Base-by-base conservation (phyloP, 495 filamentous ascomycete species). In the Daldinia decipiens region DNA sequence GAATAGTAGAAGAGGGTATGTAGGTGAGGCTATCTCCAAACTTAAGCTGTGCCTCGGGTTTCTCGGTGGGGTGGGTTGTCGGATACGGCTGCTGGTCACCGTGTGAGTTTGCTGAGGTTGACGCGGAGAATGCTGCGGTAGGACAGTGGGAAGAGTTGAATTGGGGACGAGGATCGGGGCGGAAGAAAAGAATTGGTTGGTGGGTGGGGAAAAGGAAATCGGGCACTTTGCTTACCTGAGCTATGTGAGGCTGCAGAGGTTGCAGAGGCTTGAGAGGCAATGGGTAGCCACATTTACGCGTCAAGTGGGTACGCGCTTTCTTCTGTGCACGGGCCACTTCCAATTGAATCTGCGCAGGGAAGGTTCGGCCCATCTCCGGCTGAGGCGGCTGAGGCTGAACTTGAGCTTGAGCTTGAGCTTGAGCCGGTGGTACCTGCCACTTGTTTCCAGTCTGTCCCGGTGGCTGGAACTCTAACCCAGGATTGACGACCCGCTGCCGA, bases 71-170 rank as follows among this genome's bases (percentile, higher is more conserved):
- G 67, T 59, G 11, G 60, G 43, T 51, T 60, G 55, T 54, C 29
- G 53, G 55, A 45, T 57, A 43, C 45, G 17, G 40, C 29, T 63
- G 62, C 40, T 62, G 68, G 50, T 68, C 70, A 72, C 70, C 54
- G 70, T 72, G 70, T 72, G 70, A 72, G 65, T 65, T 56, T 62
- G 55, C 12, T 60, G 65, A 32, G 11, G 43, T 62, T 59, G 52
- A 63, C 59, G 59, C 34, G 58, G 36, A 64, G 12, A 64, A 53
- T 63, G 59, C 52, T 67, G 59, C 32, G 59, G 63, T 47, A 72
- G 63, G 69, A 72, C 63, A 72, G 62, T 71, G 68, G 57, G 56
- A 61, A 60, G 56, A 66, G 62, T 56, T 45, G 67, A 61, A 65
- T 60, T 70, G 54, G 60, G 45, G 61, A 65, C 61, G 67, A 70